These are phyloP conservation scores for Halenospora varia DNA, from an alignment of 495 filamentous ascomycete species.

Conservation along the genomic window DNA sequence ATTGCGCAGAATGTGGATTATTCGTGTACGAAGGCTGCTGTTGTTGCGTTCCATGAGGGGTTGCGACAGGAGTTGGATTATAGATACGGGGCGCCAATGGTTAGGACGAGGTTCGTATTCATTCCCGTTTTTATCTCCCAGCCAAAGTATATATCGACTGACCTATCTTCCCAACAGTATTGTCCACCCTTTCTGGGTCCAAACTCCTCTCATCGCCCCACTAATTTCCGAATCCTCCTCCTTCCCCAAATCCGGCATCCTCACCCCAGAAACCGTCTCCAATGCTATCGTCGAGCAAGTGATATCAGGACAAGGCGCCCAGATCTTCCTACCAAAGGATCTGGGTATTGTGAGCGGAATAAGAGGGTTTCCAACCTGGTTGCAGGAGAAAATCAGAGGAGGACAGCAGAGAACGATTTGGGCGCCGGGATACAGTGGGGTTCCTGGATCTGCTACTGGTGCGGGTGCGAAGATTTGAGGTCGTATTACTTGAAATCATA, in stretches of 20 bases:
- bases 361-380: neutral
- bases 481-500: too few species aligned
- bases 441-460: too few species aligned
- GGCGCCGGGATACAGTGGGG: neutral
- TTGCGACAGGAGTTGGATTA: slow-evolving; percentile 39
- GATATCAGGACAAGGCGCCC: slow-evolving; percentile 32
- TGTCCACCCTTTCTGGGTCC: slow-evolving; percentile 42
- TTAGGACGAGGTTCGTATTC: slow-evolving; percentile 45
- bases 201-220: slow-evolving; percentile 41
- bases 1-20: slow-evolving; percentile 65
- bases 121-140: too few species aligned
- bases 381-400: neutral
- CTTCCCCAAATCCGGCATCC: slow-evolving; percentile 36
- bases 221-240: slow-evolving; percentile 31
- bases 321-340: neutral
- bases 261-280: slow-evolving; percentile 36
- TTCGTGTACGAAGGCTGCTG: neutral
- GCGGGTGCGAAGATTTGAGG: too few species aligned
- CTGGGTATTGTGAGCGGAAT: neutral
- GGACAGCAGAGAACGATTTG: neutral
- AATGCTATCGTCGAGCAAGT: slow-evolving; percentile 39
- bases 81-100: slow-evolving; percentile 40
- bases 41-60: slow-evolving; percentile 20
- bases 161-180: too few species aligned
- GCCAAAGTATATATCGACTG: too few species aligned